Evolutionary conservation across 116 monocot species (phyloP).

Genomic region (Trichopus zeylanicus): DNA sequence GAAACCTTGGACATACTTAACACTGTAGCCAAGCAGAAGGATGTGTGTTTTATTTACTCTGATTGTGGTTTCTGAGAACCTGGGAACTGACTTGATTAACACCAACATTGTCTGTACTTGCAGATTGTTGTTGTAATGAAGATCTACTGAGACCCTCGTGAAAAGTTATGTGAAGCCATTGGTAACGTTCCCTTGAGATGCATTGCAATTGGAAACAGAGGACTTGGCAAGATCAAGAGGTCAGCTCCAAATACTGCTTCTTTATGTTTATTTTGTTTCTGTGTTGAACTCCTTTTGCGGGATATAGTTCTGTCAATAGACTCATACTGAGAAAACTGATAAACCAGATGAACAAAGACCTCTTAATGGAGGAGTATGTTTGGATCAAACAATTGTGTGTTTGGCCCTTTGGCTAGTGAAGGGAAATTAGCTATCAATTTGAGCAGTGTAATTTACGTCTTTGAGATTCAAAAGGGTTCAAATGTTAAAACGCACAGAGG

Average conservation of each 20-base stretch:
- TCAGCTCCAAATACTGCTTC: neutral
- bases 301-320: too few species aligned
- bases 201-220: slow-evolving; percentile 51
- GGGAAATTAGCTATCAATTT: too few species aligned
- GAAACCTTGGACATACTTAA: slow-evolving; percentile 62
- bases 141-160: slow-evolving; percentile 65
- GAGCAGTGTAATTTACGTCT: too few species aligned
- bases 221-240: slow-evolving; percentile 50
- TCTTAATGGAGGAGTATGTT: too few species aligned
- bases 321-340: too few species aligned
- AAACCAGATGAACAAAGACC: too few species aligned
- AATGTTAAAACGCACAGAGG: too few species aligned
- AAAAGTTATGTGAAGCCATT: slow-evolving; percentile 64
- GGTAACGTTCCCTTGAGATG: slow-evolving; percentile 53
- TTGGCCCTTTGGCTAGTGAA: too few species aligned
- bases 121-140: slow-evolving; percentile 60
- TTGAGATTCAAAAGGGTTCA: too few species aligned
- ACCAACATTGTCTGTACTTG: neutral
- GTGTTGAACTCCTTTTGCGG: neutral
- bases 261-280: neutral
- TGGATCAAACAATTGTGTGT: too few species aligned
- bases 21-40: slow-evolving; percentile 49
- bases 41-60: slow-evolving; percentile 19
- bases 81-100: neutral
- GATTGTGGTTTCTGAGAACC: neutral